Evolutionary conservation across 106 monocot genomes (phyloP), one percentile per base, ranked within the genome.

Genomic region (Vanilla planifolia): DNA sequence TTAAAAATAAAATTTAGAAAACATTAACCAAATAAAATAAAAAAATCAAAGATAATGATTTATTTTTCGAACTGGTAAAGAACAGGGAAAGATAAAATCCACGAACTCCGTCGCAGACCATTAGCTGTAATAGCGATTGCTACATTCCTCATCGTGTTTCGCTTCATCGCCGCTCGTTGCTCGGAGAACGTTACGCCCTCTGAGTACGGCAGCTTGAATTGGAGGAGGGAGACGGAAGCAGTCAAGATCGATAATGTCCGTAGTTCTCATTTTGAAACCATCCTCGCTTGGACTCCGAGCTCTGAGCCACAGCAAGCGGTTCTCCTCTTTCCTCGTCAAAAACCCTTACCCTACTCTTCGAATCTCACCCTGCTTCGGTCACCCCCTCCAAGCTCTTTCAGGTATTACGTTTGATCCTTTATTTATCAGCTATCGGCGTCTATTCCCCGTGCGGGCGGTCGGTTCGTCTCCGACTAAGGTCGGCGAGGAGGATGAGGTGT

Each of bases 231-330:
- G 32, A 13, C 11, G 10, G 53, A 30, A 28, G 53, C 19, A 55
- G 13, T 32, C 30, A 30, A n/a, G 53, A 5, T 21, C 17, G 48
- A 8, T 28, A 50, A 20, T 78, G 77, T 66, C 82, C 30, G 78
- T 71, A 55, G 66, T 73, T 39, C 56, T 74, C 26, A 60, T 67
- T 42, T 35, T 69, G 26, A 70, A 43, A n/a, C 73, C 75, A 1
- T 43, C 65, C 6, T n/a, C n/a, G n/a, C 55, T 53, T 1, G 55
- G 61, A 39, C 13, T 74, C 42, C 24, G 13, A 16, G 24, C 48
- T 25, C 44, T 62, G 21, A 61, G 32, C 52, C 62, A 2, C 13
- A 17, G n/a, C 64, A 6, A 9, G 20, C 26, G 32, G 5, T 36
- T 21, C 27, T 29, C 67, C 19, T 24, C 57, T 7, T 3, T 45